Conservation (phyloP, 2,329 filamentous ascomycete genomes). For the Ascochyta rabiei region DNA sequence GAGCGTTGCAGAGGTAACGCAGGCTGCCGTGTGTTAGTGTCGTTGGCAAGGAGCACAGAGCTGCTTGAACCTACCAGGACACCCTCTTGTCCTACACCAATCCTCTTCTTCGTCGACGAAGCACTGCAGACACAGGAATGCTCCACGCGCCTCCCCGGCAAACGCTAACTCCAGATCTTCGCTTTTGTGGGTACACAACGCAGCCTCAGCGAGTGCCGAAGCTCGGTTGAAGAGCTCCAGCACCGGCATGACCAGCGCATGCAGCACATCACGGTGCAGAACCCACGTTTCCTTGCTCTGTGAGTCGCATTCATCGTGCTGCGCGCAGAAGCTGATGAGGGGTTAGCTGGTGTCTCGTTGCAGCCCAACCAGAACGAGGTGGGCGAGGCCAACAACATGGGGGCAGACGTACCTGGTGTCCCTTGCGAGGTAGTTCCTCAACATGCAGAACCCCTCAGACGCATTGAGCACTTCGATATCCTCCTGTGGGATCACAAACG, state of each 20-base stretch:
- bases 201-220: conserved; percentile 57
- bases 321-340: conserved; percentile 51
- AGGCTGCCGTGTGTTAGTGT: conserved; percentile 41
- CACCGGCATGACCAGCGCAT: conserved; percentile 64
- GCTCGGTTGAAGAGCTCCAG: conserved; percentile 63
- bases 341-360: conserved; percentile 2
- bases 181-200: conserved; percentile 54
- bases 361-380: background rate
- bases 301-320: conserved; percentile 44
- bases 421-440: conserved; percentile 51
- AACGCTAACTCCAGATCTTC: conserved; percentile 64
- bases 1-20: conserved; percentile 52
- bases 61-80: conserved; percentile 49
- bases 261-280: conserved; percentile 64
- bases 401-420: conserved; percentile 47
- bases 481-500: conserved; percentile 52
- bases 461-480: conserved; percentile 49
- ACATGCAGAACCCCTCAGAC: conserved; percentile 52
- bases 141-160: conserved; percentile 60
- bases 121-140: conserved; percentile 65
- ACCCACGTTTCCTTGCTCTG: conserved; percentile 51
- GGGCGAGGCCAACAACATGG: background rate
- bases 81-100: conserved; percentile 63
- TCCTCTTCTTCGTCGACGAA: conserved; percentile 63
- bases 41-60: no score